Percentiles rank a stretch among this genome's conserved stretches.
phyloP scores from a whole-genome alignment of 148 eudicot species.

The Drosera capensis region DNA sequence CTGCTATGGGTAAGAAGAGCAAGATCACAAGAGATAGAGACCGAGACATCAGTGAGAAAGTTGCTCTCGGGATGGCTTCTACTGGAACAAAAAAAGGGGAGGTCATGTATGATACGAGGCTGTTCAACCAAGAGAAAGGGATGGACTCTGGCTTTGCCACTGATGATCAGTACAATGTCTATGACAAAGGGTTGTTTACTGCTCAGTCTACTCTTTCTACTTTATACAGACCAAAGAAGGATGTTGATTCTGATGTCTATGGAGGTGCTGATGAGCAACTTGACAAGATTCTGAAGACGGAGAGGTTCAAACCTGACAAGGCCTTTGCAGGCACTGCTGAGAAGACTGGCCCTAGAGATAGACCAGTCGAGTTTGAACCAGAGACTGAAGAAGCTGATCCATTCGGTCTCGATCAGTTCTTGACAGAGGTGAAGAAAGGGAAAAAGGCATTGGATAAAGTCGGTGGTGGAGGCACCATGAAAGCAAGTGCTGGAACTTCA shows the following conservation, averaged over 20 bases:
- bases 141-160: constrained; percentile 81
- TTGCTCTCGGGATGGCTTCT: constrained; percentile 88
- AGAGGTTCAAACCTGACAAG: constrained; percentile 64
- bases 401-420: constrained; percentile 64
- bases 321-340: constrained; percentile 57
- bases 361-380: constrained; percentile 75
- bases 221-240: constrained; percentile 64
- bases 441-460: constrained; percentile 60
- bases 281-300: constrained; percentile 61
- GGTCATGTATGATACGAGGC: constrained; percentile 72
- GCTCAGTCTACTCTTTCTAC: constrained; percentile 70
- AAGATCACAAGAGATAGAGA: constrained; percentile 74
- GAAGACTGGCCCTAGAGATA: constrained; percentile 42
- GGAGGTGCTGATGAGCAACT: constrained; percentile 77
- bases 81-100: constrained; percentile 42
- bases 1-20: constrained; percentile 76
- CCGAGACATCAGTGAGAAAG: constrained; percentile 81
- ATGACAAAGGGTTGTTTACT: constrained; percentile 65
- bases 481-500: constrained; percentile 55
- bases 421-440: constrained; percentile 66
- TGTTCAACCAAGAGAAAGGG: constrained; percentile 87
- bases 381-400: constrained; percentile 72
- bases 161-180: constrained; percentile 74
- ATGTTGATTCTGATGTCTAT: constrained; percentile 48
- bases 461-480: constrained; percentile 65